Evolutionary conservation across 2,329 filamentous ascomycete species (phyloP), one percentile per base, ranked within the genome.

Genomic region (Epichloe scottii): DNA sequence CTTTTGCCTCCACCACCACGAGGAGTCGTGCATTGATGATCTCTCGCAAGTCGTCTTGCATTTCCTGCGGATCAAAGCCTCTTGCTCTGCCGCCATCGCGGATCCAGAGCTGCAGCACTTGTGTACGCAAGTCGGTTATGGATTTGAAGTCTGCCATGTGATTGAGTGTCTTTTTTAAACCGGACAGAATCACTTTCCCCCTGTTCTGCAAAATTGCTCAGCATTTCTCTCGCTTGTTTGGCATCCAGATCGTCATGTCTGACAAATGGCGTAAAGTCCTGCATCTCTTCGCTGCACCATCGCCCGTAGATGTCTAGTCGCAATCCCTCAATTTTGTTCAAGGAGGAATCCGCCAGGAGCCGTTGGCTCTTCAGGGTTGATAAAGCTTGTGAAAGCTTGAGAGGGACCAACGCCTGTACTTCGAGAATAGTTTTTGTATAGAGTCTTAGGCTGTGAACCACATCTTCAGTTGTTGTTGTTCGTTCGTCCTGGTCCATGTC

Each of bases 181-280:
- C 84, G n/a, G 75, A 66, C 2, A 86, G 63, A 50, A 89, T 69
- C 7, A 76, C 72, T 43, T 77, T 69, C 77, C 1, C 81, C 81
- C 48, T 75, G 73, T 48, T 73, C 73, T 0, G 81, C 80, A 85
- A 86, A 90, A 30, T 63, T 64, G 21, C 74, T 74, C 14, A 88
- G 73, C 65, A 79, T 79, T 2, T 79, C 76, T 41, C 76, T 74
- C 1, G 79, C 78, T 54, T 81, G 76, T 23, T 71, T 67, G 19
- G 76, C 79, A 23, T 82, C 77, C 4, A 87, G 66, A 57, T 93
- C 86, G 57, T 90, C 87, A 59, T 94, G 83, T 33, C 87, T 82
- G 37, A 94, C 86, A 70, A 89, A 95, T 0, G 90, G 90, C 1
- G 83, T 91, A 62, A 94, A 96, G 56, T 85, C 85, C 45, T 79